A percentile compares a stretch with the other conserved stretches of the same genome.
Evolutionary conservation across 306 rosid genomes (phyloP).

Genomic region (Quercus aquifolioides): DNA sequence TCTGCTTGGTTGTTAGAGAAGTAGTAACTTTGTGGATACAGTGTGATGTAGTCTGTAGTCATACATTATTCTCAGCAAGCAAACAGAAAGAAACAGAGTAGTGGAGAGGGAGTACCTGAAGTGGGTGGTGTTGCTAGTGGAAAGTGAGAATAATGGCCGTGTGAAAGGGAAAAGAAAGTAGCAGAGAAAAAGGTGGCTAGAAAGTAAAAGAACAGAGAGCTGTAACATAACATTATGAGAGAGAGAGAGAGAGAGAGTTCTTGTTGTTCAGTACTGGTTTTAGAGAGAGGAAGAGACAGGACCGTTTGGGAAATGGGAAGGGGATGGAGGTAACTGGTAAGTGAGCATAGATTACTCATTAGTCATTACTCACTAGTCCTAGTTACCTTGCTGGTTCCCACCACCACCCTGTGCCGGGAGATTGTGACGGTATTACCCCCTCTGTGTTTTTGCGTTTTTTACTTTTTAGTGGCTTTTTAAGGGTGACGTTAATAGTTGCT

Average conservation of each 20-base stretch:
- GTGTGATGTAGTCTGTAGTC: not conserved
- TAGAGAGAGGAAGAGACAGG: constrained; percentile 3
- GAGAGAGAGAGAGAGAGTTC: not conserved
- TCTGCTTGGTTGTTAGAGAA: not conserved
- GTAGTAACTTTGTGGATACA: not conserved
- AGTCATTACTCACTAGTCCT: no score
- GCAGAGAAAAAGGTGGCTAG: constrained; percentile 14
- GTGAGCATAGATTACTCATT: not conserved
- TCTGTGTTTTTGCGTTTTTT: not conserved
- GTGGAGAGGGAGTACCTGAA: constrained; percentile 25
- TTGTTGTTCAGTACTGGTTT: not conserved
- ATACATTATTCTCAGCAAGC: not conserved
- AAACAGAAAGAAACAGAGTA: not conserved
- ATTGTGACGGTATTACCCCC: no score
- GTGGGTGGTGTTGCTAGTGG: constrained; percentile 22
- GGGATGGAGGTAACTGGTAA: not conserved
- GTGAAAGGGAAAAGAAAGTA: constrained; percentile 23
- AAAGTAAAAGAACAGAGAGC: no score
- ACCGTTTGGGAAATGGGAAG: constrained; percentile 5
- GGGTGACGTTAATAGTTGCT: no score
- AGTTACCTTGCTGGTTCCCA: no score
- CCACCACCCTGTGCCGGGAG: no score
- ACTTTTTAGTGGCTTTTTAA: not conserved
- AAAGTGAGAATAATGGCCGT: constrained; percentile 23
- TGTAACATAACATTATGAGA: constrained; percentile 10